Evolutionary conservation across 345 rosid species (phyloP).

Genomic region (Corchorus capsularis): DNA sequence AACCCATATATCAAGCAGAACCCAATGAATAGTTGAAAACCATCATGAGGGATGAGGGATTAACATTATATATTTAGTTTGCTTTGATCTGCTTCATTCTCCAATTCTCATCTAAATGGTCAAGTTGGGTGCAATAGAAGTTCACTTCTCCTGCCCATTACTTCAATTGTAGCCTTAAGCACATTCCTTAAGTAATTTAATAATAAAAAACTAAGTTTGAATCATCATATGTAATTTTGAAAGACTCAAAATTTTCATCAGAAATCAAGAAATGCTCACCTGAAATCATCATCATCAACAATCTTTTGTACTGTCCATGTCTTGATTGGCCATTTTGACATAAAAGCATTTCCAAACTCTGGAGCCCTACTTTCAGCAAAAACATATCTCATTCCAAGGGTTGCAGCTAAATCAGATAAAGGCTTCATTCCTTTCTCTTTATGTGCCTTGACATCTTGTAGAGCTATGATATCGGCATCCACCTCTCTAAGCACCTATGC

Average conservation of each 20-base stretch:
- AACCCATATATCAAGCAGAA: no score
- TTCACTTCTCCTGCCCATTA: constrained; percentile 83
- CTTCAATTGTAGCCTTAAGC: constrained; percentile 74
- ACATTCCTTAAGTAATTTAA: constrained; percentile 57
- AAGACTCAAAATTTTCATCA: background rate
- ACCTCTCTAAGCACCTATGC: constrained; percentile 81
- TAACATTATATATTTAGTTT: no score
- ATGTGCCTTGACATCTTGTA: constrained; percentile 91
- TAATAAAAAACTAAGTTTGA: background rate
- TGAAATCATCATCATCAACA: constrained; percentile 82
- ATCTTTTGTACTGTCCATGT: constrained; percentile 78
- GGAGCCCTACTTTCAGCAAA: constrained; percentile 98
- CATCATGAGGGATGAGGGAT: no score
- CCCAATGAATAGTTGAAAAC: no score
- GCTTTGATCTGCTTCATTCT: constrained; percentile 85
- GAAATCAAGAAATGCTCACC: constrained; percentile 37
- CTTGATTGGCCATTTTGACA: constrained; percentile 86
- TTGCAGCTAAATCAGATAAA: constrained; percentile 76
- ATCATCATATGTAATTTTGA: background rate
- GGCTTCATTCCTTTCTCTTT: constrained; percentile 90
- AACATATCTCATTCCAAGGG: constrained; percentile 77
- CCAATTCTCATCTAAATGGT: constrained; percentile 93
- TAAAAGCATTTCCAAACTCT: constrained; percentile 80
- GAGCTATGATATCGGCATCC: constrained; percentile 73
- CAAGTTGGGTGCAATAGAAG: constrained; percentile 87